These are phyloP conservation scores for Boletus sp. DNA, from an alignment of 768 basidiomycete genomes.

Conservation along the genomic window DNA sequence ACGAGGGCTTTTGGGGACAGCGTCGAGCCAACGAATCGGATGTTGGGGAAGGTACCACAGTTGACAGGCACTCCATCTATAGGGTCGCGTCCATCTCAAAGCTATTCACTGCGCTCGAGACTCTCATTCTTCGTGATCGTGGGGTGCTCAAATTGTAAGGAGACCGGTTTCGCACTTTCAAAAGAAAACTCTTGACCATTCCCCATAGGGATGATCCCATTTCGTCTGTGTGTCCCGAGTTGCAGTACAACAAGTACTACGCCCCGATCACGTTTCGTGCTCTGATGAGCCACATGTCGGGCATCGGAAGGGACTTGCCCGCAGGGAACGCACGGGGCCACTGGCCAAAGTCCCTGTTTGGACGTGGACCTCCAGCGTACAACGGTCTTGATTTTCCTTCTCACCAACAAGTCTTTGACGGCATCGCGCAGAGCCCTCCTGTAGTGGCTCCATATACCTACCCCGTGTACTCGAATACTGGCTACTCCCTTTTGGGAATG, in stretches of 20 bases:
- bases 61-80: slow-evolving; percentile 46
- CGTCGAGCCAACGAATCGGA: slow-evolving; percentile 43
- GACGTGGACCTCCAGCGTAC: slow-evolving; percentile 26
- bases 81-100: slow-evolving; percentile 52
- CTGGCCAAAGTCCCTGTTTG: slow-evolving; percentile 40
- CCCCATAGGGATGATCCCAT: slow-evolving; percentile 47
- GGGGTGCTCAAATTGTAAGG: slow-evolving; percentile 40
- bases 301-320: slow-evolving; percentile 35
- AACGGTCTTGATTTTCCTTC: slow-evolving; percentile 33
- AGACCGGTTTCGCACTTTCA: neutral
- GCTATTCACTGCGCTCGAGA: slow-evolving; percentile 48
- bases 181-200: neutral
- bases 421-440: slow-evolving; percentile 38
- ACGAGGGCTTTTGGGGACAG: slow-evolving; percentile 42
- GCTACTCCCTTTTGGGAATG: slow-evolving; percentile 33
- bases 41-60: slow-evolving; percentile 15
- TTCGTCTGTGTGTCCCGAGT: slow-evolving; percentile 25
- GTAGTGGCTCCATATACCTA: slow-evolving; percentile 42
- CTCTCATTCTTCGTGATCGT: slow-evolving; percentile 45
- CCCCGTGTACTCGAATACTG: slow-evolving; percentile 43
- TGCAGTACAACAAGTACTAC: slow-evolving; percentile 19
- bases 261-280: slow-evolving; percentile 38
- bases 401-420: slow-evolving; percentile 32
- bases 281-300: slow-evolving; percentile 40
- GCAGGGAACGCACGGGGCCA: slow-evolving; percentile 26